Evolutionary conservation across 345 rosid species (phyloP).

Genomic region (Pelargonium nanum): DNA sequence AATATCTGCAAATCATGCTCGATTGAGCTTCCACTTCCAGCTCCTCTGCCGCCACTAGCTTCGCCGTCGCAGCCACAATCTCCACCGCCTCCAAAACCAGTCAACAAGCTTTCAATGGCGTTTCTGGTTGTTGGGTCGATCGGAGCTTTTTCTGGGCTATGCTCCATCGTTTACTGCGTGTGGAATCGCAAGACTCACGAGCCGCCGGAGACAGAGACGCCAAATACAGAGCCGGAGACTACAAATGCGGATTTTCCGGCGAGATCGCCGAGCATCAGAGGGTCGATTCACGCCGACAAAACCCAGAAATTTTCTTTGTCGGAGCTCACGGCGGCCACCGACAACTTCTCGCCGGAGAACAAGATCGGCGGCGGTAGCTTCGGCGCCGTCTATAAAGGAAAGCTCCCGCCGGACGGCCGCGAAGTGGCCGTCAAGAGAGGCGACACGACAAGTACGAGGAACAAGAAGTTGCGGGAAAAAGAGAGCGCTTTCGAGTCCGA

Average conservation of each 20-base stretch:
- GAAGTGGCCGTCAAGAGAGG: constrained; percentile 59
- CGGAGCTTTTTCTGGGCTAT: constrained; percentile 34
- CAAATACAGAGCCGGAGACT: constrained; percentile 6
- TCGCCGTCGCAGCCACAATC: constrained; percentile 11
- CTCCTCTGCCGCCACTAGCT: constrained; percentile 26
- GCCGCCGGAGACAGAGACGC: background rate
- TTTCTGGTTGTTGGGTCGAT: constrained; percentile 34
- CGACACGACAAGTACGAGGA: constrained; percentile 13
- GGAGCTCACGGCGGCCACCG: constrained; percentile 39
- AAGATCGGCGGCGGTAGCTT: constrained; percentile 53
- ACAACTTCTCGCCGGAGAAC: constrained; percentile 33
- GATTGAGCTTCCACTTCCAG: constrained; percentile 31
- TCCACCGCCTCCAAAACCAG: background rate
- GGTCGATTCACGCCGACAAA: constrained; percentile 16
- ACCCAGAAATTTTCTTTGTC: constrained; percentile 25
- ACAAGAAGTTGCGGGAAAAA: constrained; percentile 29
- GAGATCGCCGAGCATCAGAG: constrained; percentile 1
- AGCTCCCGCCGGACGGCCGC: constrained; percentile 31
- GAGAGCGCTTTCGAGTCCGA: constrained; percentile 52
- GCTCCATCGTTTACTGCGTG: constrained; percentile 26
- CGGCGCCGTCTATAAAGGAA: constrained; percentile 43
- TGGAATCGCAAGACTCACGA: constrained; percentile 10
- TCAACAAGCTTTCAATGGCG: constrained; percentile 23
- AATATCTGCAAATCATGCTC: constrained; percentile 45
- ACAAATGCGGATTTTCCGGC: constrained; percentile 7